A percentile compares a stretch with the other conserved stretches of the same genome.
These are phyloP conservation scores for Amesomyces nigricolor DNA, from an alignment of 2,329 filamentous ascomycete genomes.

Conservation along the genomic window DNA sequence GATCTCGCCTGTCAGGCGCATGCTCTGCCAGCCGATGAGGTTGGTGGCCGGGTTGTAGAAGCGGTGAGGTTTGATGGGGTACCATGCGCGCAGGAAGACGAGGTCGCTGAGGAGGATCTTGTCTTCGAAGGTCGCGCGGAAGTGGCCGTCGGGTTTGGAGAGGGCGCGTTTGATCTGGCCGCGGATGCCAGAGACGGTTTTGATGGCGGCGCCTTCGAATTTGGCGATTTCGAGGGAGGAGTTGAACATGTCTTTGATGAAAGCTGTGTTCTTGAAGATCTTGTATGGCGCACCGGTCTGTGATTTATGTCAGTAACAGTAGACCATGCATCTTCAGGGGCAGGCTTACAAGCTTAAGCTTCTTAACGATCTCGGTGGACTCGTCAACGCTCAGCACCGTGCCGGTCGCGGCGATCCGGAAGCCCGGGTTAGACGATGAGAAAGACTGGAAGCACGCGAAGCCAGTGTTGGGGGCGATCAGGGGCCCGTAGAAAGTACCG, in stretches of 20 bases:
- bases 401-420: constrained; percentile 90
- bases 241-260: constrained; percentile 98
- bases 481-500: constrained; percentile 87
- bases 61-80: constrained; percentile 85
- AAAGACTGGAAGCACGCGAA: constrained; percentile 93
- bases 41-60: constrained; percentile 98
- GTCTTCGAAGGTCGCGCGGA: constrained; percentile 96
- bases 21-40: constrained; percentile 84
- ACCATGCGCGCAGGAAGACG: constrained; percentile 94
- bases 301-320: constrained; percentile 4
- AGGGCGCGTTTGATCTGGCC: constrained; percentile 97
- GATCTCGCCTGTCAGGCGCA: constrained; percentile 91
- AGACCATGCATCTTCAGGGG: neutral
- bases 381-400: constrained; percentile 93
- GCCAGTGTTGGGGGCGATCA: constrained; percentile 91
- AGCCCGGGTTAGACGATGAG: constrained; percentile 76
- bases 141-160: constrained; percentile 88
- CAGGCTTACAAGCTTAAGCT: constrained; percentile 67
- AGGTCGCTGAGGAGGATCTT: constrained; percentile 97
- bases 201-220: constrained; percentile 92
- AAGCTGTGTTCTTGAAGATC: constrained; percentile 98
- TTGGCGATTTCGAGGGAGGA: constrained; percentile 91
- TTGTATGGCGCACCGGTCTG: constrained; percentile 83
- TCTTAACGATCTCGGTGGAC: constrained; percentile 96
- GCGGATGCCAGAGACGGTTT: constrained; percentile 89